phyloP scores from a whole-genome alignment of 1,139 yeast genomes.

The Geotrichum phurueaensis region DNA sequence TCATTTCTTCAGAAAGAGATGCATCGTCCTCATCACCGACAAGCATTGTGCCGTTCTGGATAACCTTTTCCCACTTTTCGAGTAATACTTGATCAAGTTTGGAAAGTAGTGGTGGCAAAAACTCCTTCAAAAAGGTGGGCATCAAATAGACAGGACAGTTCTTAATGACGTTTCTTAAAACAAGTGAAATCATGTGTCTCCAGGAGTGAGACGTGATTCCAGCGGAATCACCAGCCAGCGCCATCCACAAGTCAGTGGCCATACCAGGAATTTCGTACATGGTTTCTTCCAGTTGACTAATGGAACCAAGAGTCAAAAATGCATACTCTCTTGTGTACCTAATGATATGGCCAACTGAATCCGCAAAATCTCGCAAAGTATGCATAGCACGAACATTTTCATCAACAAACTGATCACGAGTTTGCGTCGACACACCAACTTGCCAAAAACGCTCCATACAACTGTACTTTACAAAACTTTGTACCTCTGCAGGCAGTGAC shows the following conservation, averaged over 20 bases:
- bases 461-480: conserved; percentile 79
- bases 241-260: conserved; percentile 71
- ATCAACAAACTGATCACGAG: conserved; percentile 89
- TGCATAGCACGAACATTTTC: conserved; percentile 92
- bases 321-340: conserved; percentile 96
- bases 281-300: conserved; percentile 84
- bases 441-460: conserved; percentile 97
- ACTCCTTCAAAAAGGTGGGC: conserved; percentile 63
- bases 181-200: conserved; percentile 92
- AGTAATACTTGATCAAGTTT: conserved; percentile 69
- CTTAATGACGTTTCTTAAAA: conserved; percentile 77
- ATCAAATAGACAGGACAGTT: conserved; percentile 76
- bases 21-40: conserved; percentile 62
- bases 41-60: conserved; percentile 62
- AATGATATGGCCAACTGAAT: conserved; percentile 94
- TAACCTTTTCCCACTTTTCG: conserved; percentile 68
- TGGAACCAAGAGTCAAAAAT: conserved; percentile 80
- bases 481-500: conserved; percentile 81
- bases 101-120: conserved; percentile 67
- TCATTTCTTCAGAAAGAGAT: conserved; percentile 91
- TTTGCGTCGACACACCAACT: conserved; percentile 90
- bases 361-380: conserved; percentile 92
- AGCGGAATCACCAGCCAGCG: conserved; percentile 74
- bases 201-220: conserved; percentile 94
- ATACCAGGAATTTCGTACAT: conserved; percentile 80